Percentiles rank a stretch among this genome's conserved stretches.
These are phyloP conservation scores for Chlamydomonas applanata DNA, from an alignment of 139 green algal genomes.

Conservation along the genomic window DNA sequence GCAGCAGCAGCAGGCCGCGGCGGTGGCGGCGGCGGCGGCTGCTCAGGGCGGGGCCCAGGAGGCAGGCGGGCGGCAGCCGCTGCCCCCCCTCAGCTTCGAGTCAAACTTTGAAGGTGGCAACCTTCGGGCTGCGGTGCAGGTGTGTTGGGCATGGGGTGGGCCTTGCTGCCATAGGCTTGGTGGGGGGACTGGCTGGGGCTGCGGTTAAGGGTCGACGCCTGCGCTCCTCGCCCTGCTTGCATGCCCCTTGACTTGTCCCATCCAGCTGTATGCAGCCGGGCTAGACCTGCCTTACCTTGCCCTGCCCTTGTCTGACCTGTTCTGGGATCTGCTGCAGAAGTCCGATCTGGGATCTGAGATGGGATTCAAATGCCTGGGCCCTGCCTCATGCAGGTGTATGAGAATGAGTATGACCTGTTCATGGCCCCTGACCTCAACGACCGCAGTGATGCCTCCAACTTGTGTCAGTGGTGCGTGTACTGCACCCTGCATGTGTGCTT, in stretches of 20 bases:
- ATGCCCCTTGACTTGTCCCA: no score
- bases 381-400: constrained; percentile 50
- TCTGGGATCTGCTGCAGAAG: not conserved
- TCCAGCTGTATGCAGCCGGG: no score
- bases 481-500: not conserved
- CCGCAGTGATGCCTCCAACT: constrained; percentile 38
- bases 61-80: not conserved
- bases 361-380: no score
- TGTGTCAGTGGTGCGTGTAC: constrained; percentile 31
- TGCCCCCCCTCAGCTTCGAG: constrained; percentile 21
- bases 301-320: not conserved
- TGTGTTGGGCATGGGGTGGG: constrained; percentile 4
- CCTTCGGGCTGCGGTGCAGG: constrained; percentile 39
- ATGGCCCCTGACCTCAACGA: constrained; percentile 57
- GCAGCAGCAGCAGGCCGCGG: not conserved
- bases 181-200: no score
- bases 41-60: not conserved
- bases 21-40: not conserved
- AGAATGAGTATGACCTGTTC: constrained; percentile 73
- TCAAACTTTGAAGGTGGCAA: constrained; percentile 42
- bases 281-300: no score
- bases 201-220: no score
- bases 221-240: no score
- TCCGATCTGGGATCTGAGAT: no score
- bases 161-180: no score